phyloP scores from a whole-genome alignment of 2,329 filamentous ascomycete species.

The Botrytis squamosa region DNA sequence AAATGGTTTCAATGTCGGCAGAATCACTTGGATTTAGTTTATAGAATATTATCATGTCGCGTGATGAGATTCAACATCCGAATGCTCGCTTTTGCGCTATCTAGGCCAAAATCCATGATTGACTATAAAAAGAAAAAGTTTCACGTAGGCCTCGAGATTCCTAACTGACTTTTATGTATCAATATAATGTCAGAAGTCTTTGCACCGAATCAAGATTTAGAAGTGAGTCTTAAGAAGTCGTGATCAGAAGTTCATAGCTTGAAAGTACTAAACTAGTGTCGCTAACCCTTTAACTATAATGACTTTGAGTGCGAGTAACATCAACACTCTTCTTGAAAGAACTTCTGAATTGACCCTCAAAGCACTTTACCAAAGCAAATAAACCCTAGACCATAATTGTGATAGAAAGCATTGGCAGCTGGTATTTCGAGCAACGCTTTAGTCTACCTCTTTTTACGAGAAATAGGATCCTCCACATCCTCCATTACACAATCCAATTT shows the following conservation, averaged over 20 bases:
- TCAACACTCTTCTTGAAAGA: background rate
- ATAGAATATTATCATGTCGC: fast-evolving
- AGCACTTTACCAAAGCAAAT: background rate
- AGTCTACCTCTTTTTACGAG: background rate
- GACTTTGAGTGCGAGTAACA: background rate
- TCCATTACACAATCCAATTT: background rate
- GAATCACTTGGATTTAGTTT: background rate
- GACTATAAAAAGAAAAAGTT: background rate
- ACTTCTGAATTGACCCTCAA: background rate
- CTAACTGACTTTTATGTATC: background rate
- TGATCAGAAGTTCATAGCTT: background rate
- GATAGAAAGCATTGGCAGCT: too few relatives aligned
- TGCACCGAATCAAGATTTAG: fast-evolving
- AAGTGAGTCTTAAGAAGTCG: background rate
- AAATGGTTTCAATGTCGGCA: background rate
- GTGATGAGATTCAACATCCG: background rate
- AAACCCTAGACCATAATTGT: too few relatives aligned
- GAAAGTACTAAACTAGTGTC: background rate
- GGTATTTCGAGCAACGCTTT: background rate
- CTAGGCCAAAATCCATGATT: background rate
- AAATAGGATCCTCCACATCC: background rate
- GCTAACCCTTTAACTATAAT: conserved; percentile 10
- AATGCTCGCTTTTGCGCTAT: background rate
- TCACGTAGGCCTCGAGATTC: background rate
- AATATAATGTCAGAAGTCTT: fast-evolving